A percentile compares a stretch with the other conserved stretches of the same genome.
Conservation (phyloP, 352 stramenopile species). For the Globisporangium alternatum region DNA sequence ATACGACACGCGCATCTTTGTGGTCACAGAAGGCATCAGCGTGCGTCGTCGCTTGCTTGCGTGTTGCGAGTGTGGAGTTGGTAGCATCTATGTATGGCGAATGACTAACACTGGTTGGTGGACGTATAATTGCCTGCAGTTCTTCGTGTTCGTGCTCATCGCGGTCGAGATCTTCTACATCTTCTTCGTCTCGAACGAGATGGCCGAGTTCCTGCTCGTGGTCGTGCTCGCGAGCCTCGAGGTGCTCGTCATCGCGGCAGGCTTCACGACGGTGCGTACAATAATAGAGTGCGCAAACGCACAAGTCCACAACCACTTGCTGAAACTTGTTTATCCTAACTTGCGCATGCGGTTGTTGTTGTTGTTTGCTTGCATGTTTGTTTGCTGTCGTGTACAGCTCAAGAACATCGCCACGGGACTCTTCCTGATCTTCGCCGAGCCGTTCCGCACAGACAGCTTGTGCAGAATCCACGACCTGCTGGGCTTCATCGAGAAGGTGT, state of each 20-base stretch:
- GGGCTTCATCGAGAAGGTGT: constrained; percentile 76
- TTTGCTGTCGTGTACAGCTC: constrained; percentile 30
- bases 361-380: too few species aligned
- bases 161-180: constrained; percentile 83
- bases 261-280: constrained; percentile 60
- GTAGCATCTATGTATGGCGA: neutral
- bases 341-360: neutral
- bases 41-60: constrained; percentile 14
- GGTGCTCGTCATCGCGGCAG: constrained; percentile 48
- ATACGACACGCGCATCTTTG: constrained; percentile 75
- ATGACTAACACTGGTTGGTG: neutral
- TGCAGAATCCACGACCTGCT: constrained; percentile 46
- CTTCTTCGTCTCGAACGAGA: constrained; percentile 64
- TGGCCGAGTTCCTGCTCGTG: constrained; percentile 67
- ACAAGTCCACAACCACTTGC: neutral
- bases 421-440: constrained; percentile 84
- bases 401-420: constrained; percentile 81
- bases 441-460: constrained; percentile 67
- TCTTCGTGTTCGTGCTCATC: constrained; percentile 69
- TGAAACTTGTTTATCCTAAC: neutral
- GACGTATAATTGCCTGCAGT: constrained; percentile 22
- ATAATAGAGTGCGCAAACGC: neutral
- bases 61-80: neutral
- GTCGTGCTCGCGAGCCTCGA: constrained; percentile 69
- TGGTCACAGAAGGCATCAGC: constrained; percentile 75